A percentile compares a stretch with the other conserved stretches of the same genome.
Conservation (phyloP, 2,329 filamentous ascomycete species). For the Cladophialophora chaetospira region DNA sequence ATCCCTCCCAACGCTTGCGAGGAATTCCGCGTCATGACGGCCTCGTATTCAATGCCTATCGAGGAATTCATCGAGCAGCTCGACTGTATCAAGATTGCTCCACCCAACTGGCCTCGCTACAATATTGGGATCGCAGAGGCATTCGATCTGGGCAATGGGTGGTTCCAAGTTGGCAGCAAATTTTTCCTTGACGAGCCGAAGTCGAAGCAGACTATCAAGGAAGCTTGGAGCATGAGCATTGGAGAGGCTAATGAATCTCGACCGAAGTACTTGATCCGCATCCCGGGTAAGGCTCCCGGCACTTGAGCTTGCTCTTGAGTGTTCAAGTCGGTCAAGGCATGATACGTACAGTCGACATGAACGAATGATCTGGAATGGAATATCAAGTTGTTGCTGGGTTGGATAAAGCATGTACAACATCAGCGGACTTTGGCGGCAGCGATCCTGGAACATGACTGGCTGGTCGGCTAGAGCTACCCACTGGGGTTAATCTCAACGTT, state of each 20-base stretch:
- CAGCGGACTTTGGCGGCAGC: conserved; percentile 11
- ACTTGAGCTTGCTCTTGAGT: neutral
- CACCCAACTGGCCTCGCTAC: conserved; percentile 11
- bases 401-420: neutral
- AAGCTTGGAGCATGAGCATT: conserved; percentile 60
- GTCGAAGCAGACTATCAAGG: conserved; percentile 53
- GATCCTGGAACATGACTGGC: neutral
- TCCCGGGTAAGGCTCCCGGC: conserved; percentile 16
- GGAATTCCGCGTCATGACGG: conserved; percentile 61
- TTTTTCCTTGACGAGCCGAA: conserved; percentile 55
- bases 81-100: conserved; percentile 54
- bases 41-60: conserved; percentile 50
- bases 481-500: neutral
- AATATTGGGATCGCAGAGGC: conserved; percentile 59
- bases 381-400: neutral
- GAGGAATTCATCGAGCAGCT: conserved; percentile 61
- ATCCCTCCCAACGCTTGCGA: conserved; percentile 50
- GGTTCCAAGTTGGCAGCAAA: conserved; percentile 61
- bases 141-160: conserved; percentile 57
- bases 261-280: conserved; percentile 28
- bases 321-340: neutral
- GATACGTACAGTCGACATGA: neutral
- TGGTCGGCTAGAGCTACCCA: conserved; percentile 7
- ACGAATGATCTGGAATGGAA: neutral
- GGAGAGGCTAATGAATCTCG: conserved; percentile 27